Conservation (phyloP, 495 filamentous ascomycete genomes). For the Daldinia caldariorum region DNA sequence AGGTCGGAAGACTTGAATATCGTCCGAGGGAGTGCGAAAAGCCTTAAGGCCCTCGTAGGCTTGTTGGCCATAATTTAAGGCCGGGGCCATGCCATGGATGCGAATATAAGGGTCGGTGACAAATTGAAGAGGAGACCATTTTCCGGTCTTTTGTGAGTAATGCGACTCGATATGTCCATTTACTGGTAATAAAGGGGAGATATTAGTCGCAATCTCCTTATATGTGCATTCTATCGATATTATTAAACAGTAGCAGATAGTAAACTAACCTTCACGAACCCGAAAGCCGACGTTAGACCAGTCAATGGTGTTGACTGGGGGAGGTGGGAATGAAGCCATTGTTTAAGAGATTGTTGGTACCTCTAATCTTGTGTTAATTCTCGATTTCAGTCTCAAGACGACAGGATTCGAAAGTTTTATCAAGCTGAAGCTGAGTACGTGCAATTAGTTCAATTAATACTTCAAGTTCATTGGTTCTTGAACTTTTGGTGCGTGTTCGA, state of each 20-base stretch:
- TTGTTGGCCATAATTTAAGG: constrained; percentile 92
- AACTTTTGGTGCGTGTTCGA: constrained; percentile 19
- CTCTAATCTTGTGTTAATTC: neutral
- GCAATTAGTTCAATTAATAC: constrained; percentile 10
- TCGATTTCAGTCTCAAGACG: neutral
- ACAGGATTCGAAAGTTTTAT: neutral
- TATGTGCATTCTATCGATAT: neutral
- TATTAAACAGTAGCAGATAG: neutral
- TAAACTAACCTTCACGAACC: constrained; percentile 79
- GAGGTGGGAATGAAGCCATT: constrained; percentile 76
- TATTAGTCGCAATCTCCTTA: neutral
- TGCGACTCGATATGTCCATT: constrained; percentile 82
- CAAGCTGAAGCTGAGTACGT: constrained; percentile 37
- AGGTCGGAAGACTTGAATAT: constrained; percentile 84
- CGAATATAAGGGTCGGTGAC: constrained; percentile 78
- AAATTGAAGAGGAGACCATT: constrained; percentile 80
- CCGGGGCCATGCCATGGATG: constrained; percentile 90
- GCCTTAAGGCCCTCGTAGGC: constrained; percentile 95
- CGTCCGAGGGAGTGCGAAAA: constrained; percentile 74
- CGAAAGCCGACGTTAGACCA: constrained; percentile 92
- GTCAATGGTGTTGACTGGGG: constrained; percentile 85
- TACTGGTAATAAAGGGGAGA: constrained; percentile 58
- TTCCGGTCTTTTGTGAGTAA: constrained; percentile 72
- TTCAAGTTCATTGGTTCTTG: constrained; percentile 26
- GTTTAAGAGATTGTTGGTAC: constrained; percentile 1